Base-by-base conservation (phyloP, 306 rosid species). In the Senna siamea region DNA sequence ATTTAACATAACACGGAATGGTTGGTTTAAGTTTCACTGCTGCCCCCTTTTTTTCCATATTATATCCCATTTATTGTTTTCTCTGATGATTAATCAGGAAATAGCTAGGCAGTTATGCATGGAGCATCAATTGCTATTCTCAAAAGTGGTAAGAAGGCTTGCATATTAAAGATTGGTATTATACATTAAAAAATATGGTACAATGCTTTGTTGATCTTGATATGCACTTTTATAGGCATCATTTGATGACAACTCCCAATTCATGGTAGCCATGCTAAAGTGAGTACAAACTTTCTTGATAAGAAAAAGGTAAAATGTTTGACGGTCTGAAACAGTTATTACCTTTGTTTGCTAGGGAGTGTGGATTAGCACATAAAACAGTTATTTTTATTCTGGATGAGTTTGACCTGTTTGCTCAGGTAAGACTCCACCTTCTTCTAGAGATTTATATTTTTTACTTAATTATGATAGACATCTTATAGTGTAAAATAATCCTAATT, bases 371-470 rank as follows among this genome's bases (percentile, higher is more conserved):
- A 17, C 97, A 91, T 84, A 94, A 94, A 85, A 88, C 95, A 50
- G 79, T 91, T 78, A 80, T 94, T 59, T 94, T 91, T 79, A 65
- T 94, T 56, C 80, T 94, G 79, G 96, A 91, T 73, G 97, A 94
- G 77, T 94, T 94, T 89, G 95, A 94, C 83, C 85, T 86, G n/a
- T 94, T 94, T 85, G 87, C 98, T 75, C 93, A 89, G 85, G 98
- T 91, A 84, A 85, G 88, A 56, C 57, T 81, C 66, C 65, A 15
- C 23, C 48, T 63, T 71, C 66, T 30, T 30, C 35, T 62, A 18
- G 46, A 12, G 11, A 26, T 13, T 5, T n/a, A 28, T 57, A 12
- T 8, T 12, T 13, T 2, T 32, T 59, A 14, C 20, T 0, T 23
- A 71, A 70, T 64, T 66, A 18, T 55, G 70, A 65, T 52, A 64